These are phyloP conservation scores for Fomitopsis serialis DNA, from an alignment of 768 basidiomycete genomes.

Conservation along the genomic window DNA sequence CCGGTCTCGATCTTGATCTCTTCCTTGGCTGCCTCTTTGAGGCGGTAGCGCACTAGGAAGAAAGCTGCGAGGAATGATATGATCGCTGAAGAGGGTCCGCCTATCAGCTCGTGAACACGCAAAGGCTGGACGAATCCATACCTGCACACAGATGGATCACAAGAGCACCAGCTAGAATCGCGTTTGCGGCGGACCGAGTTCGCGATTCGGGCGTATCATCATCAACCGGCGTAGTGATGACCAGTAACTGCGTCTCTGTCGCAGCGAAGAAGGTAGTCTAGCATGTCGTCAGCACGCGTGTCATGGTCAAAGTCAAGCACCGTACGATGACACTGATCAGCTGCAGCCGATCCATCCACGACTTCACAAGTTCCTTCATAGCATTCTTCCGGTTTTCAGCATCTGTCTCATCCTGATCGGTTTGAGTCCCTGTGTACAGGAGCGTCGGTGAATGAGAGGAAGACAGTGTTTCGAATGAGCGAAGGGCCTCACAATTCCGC, in stretches of 20 bases:
- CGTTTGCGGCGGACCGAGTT: slow-evolving; percentile 28
- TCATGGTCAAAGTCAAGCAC: neutral
- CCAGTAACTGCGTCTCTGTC: slow-evolving; percentile 48
- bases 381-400: slow-evolving; percentile 39
- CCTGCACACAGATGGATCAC: slow-evolving; percentile 50
- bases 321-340: slow-evolving; percentile 55
- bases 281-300: neutral
- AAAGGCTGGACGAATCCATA: slow-evolving; percentile 17
- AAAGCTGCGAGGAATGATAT: slow-evolving; percentile 52
- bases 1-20: slow-evolving; percentile 34
- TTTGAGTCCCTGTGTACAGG: slow-evolving; percentile 34
- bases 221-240: slow-evolving; percentile 32
- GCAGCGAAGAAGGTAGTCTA: slow-evolving; percentile 63
- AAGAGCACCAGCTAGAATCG: slow-evolving; percentile 45
- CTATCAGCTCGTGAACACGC: neutral
- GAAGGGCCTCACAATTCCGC: neutral
- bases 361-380: slow-evolving; percentile 46
- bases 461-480: neutral
- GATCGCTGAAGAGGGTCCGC: slow-evolving; percentile 24
- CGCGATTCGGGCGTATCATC: neutral
- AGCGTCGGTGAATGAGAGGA: neutral
- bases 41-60: slow-evolving; percentile 49
- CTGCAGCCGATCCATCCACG: slow-evolving; percentile 60
- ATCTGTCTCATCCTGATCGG: slow-evolving; percentile 45
- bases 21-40: slow-evolving; percentile 46